Evolutionary conservation across 352 stramenopile species (phyloP).

Genomic region (Phytophthora pini): DNA sequence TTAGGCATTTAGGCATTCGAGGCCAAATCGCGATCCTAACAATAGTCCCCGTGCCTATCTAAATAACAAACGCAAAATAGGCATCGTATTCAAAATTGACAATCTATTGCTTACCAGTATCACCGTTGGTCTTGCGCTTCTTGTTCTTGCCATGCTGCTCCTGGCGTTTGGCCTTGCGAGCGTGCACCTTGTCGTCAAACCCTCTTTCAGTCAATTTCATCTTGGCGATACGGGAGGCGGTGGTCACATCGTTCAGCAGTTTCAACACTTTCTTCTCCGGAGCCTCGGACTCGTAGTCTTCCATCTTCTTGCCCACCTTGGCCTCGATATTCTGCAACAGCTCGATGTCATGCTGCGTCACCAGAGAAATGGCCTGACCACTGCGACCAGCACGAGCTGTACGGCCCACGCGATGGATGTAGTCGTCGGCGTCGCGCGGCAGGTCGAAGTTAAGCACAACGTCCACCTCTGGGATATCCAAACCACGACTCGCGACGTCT

Average conservation of each 20-base stretch:
- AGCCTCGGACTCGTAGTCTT: conserved; percentile 84
- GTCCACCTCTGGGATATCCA: conserved; percentile 97
- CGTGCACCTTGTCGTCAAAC: conserved; percentile 88
- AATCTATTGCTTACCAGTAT: conserved; percentile 13
- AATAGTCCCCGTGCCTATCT: no score
- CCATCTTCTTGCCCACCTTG: conserved; percentile 91
- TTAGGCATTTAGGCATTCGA: no score
- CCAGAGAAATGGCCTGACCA: conserved; percentile 94
- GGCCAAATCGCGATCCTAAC: no score
- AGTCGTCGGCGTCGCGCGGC: conserved; percentile 95
- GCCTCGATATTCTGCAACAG: conserved; percentile 96
- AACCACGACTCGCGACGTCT: conserved; percentile 95
- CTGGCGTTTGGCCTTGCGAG: conserved; percentile 71
- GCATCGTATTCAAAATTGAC: background rate
- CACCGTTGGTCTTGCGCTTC: conserved; percentile 14
- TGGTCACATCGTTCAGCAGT: conserved; percentile 95
- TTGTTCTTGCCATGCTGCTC: conserved; percentile 55
- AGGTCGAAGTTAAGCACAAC: conserved; percentile 99
- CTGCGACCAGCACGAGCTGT: conserved; percentile 93
- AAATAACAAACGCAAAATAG: no score
- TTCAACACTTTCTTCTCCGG: conserved; percentile 95
- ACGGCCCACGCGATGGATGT: conserved; percentile 97
- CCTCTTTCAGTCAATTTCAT: conserved; percentile 91
- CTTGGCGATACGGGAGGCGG: conserved; percentile 93
- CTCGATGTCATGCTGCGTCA: conserved; percentile 95